Base-by-base conservation (phyloP, 108 stramenopile genomes). In the Poteriospumella lacustris region DNA sequence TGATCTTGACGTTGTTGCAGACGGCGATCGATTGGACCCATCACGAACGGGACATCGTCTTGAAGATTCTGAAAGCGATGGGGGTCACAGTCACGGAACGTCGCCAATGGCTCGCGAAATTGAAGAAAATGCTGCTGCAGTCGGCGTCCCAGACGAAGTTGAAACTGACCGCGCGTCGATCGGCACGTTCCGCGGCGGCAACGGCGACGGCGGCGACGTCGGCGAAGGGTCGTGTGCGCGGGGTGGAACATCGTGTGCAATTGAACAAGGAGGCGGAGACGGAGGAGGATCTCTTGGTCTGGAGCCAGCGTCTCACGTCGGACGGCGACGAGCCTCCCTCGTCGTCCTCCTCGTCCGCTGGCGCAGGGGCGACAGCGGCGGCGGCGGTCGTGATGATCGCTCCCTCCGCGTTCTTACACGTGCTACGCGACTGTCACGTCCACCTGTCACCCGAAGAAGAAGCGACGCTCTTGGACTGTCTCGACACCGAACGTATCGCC, bases 401-500 rank as follows among this genome's bases (percentile, higher is more conserved):
- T 5, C 44, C 70, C 3, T 5, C 70, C 5, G 70, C 33, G 3
- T 73, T 73, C 31, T 33, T 73, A 31, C 33, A 73, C 36, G 15
- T 15, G 24, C 42, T 73, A 31, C 70, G 70, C 28, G 70, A 73
- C 26, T 38, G 5, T 5, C n/a, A 33, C 33, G 70, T 73, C 28
- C 26, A 73, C 36, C 47, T 73, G 12, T 33, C 12, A 33, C 15
- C 31, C 42, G 70, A 73, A 19, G 70, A 73, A 24, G 70, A 42
- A 5, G 70, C 70, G 28, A 73, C 33, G 9, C 33, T 73, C 9
- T 73, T 73, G 42, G 70, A 73, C 42, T 73, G 70, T 42, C 41
- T 73, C 9, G 70, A 73, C 36, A 29, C 31, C 47, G 70, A 73
- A 38, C 26, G 31, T 12, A 39, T 31, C 9, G 31, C 60, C n/a